These are phyloP conservation scores for Dictyostelium capitatum DNA, from an alignment of 78 protist genomes.

Conservation along the genomic window DNA sequence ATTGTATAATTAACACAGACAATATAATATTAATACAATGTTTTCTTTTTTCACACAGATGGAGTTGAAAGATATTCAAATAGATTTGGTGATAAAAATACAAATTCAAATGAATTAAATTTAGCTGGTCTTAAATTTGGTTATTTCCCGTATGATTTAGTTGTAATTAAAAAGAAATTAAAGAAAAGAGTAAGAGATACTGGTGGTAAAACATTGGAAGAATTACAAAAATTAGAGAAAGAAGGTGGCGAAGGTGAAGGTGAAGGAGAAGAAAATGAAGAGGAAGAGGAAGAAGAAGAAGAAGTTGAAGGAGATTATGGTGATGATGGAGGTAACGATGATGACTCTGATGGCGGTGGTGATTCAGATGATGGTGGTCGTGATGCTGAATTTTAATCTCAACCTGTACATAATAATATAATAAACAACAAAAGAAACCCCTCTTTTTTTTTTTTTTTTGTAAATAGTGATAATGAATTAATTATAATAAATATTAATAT, in stretches of 20 bases:
- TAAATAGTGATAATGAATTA: too few species aligned
- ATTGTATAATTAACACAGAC: too few species aligned
- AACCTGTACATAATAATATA: too few species aligned
- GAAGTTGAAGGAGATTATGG: slow-evolving; percentile 2
- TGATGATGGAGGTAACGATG: not conserved
- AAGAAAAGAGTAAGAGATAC: not conserved
- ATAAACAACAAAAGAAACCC: too few species aligned
- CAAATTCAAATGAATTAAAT: slow-evolving; percentile 9
- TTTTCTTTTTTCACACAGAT: too few species aligned
- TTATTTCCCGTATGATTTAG: slow-evolving; percentile 5
- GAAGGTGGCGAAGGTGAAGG: slow-evolving; percentile 13
- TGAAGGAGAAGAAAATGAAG: not conserved
- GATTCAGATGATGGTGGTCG: slow-evolving; percentile 9
- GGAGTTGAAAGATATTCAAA: slow-evolving; percentile 21
- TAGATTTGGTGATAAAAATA: not conserved
- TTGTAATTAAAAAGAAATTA: slow-evolving; percentile 12
- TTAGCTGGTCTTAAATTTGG: not conserved
- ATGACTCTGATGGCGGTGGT: not conserved
- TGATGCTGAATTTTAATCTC: not conserved
- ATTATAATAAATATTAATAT: too few species aligned
- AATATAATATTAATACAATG: too few species aligned
- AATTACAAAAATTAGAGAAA: slow-evolving; percentile 4
- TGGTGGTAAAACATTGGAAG: not conserved
- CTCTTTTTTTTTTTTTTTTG: too few species aligned
- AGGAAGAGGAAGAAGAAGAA: not conserved